Evolutionary conservation across 2,329 filamentous ascomycete species (phyloP).

Genomic region (Colletotrichum ledebouriae): DNA sequence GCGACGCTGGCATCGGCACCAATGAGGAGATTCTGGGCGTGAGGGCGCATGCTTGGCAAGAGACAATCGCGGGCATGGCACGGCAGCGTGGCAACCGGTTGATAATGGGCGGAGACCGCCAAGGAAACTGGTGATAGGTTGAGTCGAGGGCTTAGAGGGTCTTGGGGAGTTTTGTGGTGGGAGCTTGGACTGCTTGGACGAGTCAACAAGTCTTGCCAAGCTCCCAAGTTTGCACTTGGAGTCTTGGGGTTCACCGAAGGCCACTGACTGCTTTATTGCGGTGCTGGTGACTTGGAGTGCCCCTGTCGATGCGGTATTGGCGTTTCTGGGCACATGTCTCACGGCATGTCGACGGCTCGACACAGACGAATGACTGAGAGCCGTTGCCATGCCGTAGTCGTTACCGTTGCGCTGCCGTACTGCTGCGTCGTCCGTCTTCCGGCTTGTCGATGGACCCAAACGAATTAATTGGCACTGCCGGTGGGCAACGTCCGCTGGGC

Average conservation of each 20-base stretch:
- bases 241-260: background rate
- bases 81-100: constrained; percentile 41
- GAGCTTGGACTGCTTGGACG: constrained; percentile 28
- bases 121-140: constrained; percentile 34
- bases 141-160: constrained; percentile 12
- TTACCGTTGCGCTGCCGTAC: background rate
- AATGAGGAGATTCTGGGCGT: constrained; percentile 34
- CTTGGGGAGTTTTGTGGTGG: constrained; percentile 14
- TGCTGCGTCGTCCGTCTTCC: background rate
- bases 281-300: constrained; percentile 14
- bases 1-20: constrained; percentile 32
- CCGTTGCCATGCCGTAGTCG: constrained; percentile 3
- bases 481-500: no score
- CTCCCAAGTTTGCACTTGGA: constrained; percentile 25
- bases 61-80: constrained; percentile 42
- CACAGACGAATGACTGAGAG: background rate
- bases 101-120: constrained; percentile 40
- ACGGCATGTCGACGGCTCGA: constrained; percentile 24
- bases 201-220: constrained; percentile 31
- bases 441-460: background rate
- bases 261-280: no score
- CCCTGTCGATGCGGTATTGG: constrained; percentile 40
- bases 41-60: constrained; percentile 39
- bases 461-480: no score
- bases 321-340: constrained; percentile 37